Evolutionary conservation across 1,284 basidiomycete species (phyloP).

Genomic region (Vanrija pseudolonga): DNA sequence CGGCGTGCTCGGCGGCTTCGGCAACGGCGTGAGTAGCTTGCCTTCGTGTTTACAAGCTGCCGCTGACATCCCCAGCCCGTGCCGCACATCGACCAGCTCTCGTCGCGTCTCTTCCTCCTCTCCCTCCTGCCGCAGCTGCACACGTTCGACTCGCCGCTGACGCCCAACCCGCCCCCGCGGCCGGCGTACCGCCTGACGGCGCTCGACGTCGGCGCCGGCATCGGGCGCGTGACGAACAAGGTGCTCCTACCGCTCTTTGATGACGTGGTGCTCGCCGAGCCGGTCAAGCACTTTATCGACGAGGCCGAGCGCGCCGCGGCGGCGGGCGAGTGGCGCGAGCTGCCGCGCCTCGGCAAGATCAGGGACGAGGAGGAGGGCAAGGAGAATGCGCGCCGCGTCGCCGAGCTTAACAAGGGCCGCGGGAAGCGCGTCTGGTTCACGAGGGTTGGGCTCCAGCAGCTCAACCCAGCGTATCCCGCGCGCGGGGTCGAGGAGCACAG

Average conservation of each 20-base stretch:
- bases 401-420: conserved; percentile 20
- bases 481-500: conserved; percentile 28
- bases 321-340: conserved; percentile 61
- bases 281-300: conserved; percentile 69
- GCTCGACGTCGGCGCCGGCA: conserved; percentile 81
- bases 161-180: conserved; percentile 22
- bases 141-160: conserved; percentile 65
- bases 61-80: conserved; percentile 58
- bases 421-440: conserved; percentile 77
- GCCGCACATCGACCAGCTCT: conserved; percentile 80
- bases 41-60: neutral
- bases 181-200: conserved; percentile 59
- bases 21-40: conserved; percentile 39
- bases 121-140: conserved; percentile 72
- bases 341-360: conserved; percentile 21
- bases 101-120: conserved; percentile 79
- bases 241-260: conserved; percentile 78
- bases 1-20: conserved; percentile 53
- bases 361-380: conserved; percentile 19
- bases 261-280: conserved; percentile 83
- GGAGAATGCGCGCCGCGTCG: conserved; percentile 16
- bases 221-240: conserved; percentile 81
- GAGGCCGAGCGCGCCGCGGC: conserved; percentile 60
- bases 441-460: conserved; percentile 68
- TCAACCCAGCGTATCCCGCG: conserved; percentile 61